A percentile compares a stretch with the other conserved stretches of the same genome.
These are phyloP conservation scores for Cyberlindnera americana DNA, from an alignment of 805 yeast species.

Conservation along the genomic window DNA sequence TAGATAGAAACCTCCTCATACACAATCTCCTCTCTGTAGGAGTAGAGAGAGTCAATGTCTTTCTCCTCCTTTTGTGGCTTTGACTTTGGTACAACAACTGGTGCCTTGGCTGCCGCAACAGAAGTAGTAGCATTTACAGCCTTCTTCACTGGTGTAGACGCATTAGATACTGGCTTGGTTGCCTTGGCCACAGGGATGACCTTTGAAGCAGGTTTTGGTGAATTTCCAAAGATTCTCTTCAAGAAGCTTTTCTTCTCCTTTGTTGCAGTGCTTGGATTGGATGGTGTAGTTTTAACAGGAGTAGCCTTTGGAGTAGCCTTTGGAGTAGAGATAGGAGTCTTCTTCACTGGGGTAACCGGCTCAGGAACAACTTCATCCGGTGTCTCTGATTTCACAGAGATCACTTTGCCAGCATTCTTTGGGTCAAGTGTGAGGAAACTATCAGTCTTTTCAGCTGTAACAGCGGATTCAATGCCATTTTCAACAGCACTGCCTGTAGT, in stretches of 20 bases:
- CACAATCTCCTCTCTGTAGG: slow-evolving; percentile 24
- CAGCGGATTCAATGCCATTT: background rate
- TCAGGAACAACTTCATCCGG: slow-evolving; percentile 2
- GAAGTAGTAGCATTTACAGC: slow-evolving; percentile 2
- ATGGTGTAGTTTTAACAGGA: slow-evolving; percentile 5
- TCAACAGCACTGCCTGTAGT: background rate
- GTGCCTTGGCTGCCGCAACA: slow-evolving; percentile 1
- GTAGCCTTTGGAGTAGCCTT: slow-evolving; percentile 9
- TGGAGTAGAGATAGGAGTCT: slow-evolving; percentile 8
- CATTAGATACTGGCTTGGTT: slow-evolving; percentile 1
- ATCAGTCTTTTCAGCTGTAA: too few species aligned
- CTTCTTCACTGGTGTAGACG: slow-evolving; percentile 8
- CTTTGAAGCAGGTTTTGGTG: slow-evolving; percentile 11
- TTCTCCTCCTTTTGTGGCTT: slow-evolving; percentile 1
- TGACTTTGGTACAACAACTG: slow-evolving; percentile 3
- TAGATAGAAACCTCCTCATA: slow-evolving; percentile 17
- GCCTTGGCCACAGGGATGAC: slow-evolving; percentile 3
- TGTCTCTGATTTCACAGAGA: slow-evolving; percentile 1
- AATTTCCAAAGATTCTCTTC: slow-evolving; percentile 9
- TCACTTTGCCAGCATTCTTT: slow-evolving; percentile 16
- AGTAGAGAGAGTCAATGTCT: slow-evolving; percentile 19
- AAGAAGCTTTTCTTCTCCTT: slow-evolving; percentile 8
- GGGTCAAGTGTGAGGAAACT: slow-evolving; percentile 25
- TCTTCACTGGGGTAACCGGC: slow-evolving; percentile 8
- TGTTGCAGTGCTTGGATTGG: slow-evolving; percentile 1